These are phyloP conservation scores for Chalciporus pseudorubinellus DNA, from an alignment of 768 basidiomycete species.

Conservation along the genomic window DNA sequence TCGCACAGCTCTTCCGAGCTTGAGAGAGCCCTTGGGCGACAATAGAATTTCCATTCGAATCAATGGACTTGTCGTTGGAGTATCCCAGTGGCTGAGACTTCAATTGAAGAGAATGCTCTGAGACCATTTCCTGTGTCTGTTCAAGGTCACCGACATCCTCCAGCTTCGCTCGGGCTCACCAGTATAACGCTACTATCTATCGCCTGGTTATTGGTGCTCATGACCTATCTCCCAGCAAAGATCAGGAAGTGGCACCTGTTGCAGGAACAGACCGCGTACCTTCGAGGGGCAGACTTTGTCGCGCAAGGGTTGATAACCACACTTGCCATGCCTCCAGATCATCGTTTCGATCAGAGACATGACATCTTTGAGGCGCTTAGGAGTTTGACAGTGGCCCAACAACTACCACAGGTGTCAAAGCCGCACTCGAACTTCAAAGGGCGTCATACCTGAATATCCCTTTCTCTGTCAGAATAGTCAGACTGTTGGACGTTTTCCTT, in stretches of 20 bases:
- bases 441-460: conserved; percentile 60
- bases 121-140: conserved; percentile 64
- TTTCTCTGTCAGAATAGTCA: conserved; percentile 60
- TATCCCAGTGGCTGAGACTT: conserved; percentile 48
- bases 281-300: conserved; percentile 76
- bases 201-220: conserved; percentile 35
- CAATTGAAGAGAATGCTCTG: conserved; percentile 59
- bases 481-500: conserved; percentile 37
- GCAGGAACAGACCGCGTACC: conserved; percentile 35
- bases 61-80: conserved; percentile 45
- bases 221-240: conserved; percentile 33
- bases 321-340: conserved; percentile 65
- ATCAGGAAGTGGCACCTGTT: not conserved
- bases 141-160: not conserved
- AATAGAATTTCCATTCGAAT: conserved; percentile 51
- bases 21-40: conserved; percentile 45
- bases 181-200: conserved; percentile 66
- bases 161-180: conserved; percentile 34
- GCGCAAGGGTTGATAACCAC: conserved; percentile 64
- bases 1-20: conserved; percentile 40
- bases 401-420: conserved; percentile 17
- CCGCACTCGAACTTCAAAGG: not conserved
- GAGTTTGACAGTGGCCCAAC: conserved; percentile 62
- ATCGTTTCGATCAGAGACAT: conserved; percentile 57
- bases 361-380: conserved; percentile 61